Conservation (phyloP, 2,329 filamentous ascomycete genomes). For the Sordariomycetes sp. region DNA sequence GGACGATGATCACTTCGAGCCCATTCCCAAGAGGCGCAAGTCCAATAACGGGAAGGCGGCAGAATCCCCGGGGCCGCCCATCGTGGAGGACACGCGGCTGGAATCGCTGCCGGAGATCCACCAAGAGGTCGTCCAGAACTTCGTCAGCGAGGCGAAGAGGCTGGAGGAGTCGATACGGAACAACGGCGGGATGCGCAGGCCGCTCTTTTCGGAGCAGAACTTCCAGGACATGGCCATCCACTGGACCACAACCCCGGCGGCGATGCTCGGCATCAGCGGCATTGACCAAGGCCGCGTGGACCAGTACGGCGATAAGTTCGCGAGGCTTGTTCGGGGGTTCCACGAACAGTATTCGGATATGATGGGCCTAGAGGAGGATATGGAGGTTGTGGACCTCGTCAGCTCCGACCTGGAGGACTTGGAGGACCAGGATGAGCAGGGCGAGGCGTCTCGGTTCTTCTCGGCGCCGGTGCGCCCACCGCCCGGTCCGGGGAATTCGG, state of each 20-base stretch:
- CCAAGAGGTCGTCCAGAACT: conserved; percentile 50
- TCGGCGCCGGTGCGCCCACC: conserved; percentile 19
- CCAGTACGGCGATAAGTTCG: conserved; percentile 48
- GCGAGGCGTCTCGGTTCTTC: conserved; percentile 38
- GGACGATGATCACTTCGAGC: conserved; percentile 35
- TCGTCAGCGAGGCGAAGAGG: conserved; percentile 51
- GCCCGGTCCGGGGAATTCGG: conserved; percentile 20
- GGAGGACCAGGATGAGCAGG: conserved; percentile 18
- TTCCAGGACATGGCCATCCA: conserved; percentile 63
- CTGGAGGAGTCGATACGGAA: conserved; percentile 53
- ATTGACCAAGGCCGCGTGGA: conserved; percentile 54
- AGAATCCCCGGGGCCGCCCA: conserved; percentile 40
- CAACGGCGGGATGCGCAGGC: conserved; percentile 41
- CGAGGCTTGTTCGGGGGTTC: conserved; percentile 43
- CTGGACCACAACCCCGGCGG: conserved; percentile 50
- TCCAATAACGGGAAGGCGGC: conserved; percentile 12
- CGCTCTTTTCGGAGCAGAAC: conserved; percentile 58
- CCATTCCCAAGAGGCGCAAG: conserved; percentile 17
- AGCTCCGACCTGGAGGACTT: conserved; percentile 26
- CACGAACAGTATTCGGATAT: conserved; percentile 37
- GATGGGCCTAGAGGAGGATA: conserved; percentile 23
- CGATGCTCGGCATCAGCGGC: conserved; percentile 53
- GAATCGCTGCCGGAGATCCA: conserved; percentile 48
- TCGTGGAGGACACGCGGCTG: conserved; percentile 44
- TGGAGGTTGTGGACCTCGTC: conserved; percentile 44